A percentile compares a stretch with the other conserved stretches of the same genome.
phyloP scores from a whole-genome alignment of 768 basidiomycete genomes.

The Fomitopsis serialis region DNA sequence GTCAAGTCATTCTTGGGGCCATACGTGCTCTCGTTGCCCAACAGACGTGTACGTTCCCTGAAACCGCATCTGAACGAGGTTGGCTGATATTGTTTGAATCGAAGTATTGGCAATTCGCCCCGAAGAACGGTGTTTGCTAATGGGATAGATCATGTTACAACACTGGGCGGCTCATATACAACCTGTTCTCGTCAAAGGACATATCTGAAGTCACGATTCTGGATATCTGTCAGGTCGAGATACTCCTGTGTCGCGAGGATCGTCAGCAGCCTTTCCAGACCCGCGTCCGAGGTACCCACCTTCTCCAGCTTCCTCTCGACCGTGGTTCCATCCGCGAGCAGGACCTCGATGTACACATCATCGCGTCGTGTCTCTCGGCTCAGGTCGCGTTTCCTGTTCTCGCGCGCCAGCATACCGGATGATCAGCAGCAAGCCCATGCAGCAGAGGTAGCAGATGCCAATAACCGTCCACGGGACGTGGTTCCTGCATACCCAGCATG shows the following conservation, averaged over 20 bases:
- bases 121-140: neutral
- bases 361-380: slow-evolving; percentile 47
- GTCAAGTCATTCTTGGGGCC: slow-evolving; percentile 7
- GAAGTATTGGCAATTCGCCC: slow-evolving; percentile 11
- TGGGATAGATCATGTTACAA: neutral
- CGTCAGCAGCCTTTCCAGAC: neutral
- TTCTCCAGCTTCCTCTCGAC: slow-evolving; percentile 60
- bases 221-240: slow-evolving; percentile 66
- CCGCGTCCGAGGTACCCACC: slow-evolving; percentile 32
- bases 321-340: slow-evolving; percentile 45
- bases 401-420: slow-evolving; percentile 53
- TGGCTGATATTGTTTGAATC: neutral
- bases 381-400: slow-evolving; percentile 61
- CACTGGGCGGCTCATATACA: neutral
- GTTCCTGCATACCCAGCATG: slow-evolving; percentile 37
- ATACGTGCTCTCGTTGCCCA: slow-evolving; percentile 4
- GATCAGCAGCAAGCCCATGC: slow-evolving; percentile 41
- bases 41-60: neutral
- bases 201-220: slow-evolving; percentile 72
- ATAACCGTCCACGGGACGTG: slow-evolving; percentile 77
- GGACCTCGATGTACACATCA: slow-evolving; percentile 54
- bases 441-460: slow-evolving; percentile 51
- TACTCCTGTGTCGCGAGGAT: slow-evolving; percentile 42
- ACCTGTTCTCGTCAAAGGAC: slow-evolving; percentile 24
- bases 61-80: neutral